Evolutionary conservation across 106 monocot species (phyloP).

Genomic region (Acanthochlamys bracteata): DNA sequence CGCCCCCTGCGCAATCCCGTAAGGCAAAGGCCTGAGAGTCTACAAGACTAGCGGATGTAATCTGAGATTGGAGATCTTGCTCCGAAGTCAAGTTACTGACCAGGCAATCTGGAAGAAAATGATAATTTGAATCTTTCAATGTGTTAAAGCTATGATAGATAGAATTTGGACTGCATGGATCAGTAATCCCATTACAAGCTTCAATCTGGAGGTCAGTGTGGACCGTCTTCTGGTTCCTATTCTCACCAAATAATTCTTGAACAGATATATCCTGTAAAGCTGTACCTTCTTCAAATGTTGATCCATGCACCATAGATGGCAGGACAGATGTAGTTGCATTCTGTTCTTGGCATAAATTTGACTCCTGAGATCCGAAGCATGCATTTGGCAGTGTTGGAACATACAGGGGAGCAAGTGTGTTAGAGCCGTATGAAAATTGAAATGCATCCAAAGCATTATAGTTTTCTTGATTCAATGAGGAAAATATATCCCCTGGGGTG

Average conservation of each 20-base stretch:
- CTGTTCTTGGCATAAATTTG: slow-evolving; percentile 7
- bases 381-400: slow-evolving; percentile 32
- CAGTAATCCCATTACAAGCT: slow-evolving; percentile 8
- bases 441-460: slow-evolving; percentile 21
- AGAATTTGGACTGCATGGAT: slow-evolving; percentile 25
- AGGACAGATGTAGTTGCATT: slow-evolving; percentile 11
- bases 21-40: slow-evolving; percentile 38
- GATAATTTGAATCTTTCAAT: slow-evolving; percentile 20
- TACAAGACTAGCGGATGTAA: slow-evolving; percentile 33
- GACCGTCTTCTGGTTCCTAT: slow-evolving; percentile 10
- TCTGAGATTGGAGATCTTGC: slow-evolving; percentile 57
- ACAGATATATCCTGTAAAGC: slow-evolving; percentile 30
- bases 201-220: slow-evolving; percentile 32
- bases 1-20: slow-evolving; percentile 37
- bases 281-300: slow-evolving; percentile 12
- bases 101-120: slow-evolving; percentile 21
- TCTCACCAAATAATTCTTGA: slow-evolving; percentile 33
- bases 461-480: slow-evolving; percentile 24
- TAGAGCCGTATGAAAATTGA: slow-evolving; percentile 22
- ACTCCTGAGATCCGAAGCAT: slow-evolving; percentile 20
- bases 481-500: slow-evolving; percentile 40
- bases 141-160: slow-evolving; percentile 21
- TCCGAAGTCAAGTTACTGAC: slow-evolving; percentile 25
- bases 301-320: slow-evolving; percentile 22
- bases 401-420: slow-evolving; percentile 7